These are phyloP conservation scores for Populus nigra DNA, from an alignment of 345 rosid genomes.

Conservation along the genomic window DNA sequence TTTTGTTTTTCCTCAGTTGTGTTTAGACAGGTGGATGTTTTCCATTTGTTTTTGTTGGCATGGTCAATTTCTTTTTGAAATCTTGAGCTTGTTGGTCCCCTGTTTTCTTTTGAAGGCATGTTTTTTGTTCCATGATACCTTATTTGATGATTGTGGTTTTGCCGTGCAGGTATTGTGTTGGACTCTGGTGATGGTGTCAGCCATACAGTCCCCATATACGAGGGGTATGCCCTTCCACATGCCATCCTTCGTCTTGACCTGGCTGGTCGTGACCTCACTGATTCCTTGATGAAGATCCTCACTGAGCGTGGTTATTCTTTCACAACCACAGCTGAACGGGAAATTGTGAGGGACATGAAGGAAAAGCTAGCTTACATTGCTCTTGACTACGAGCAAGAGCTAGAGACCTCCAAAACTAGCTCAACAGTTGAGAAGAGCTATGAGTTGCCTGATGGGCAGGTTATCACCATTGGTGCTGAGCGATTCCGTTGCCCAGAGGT, in stretches of 20 bases:
- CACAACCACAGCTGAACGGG: slow-evolving; percentile 96
- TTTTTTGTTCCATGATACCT: not conserved
- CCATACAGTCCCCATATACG: slow-evolving; percentile 86
- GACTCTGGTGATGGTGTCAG: slow-evolving; percentile 96
- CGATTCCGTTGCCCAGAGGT: slow-evolving; percentile 94
- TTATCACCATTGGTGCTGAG: slow-evolving; percentile 89
- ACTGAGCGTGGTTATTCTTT: slow-evolving; percentile 95
- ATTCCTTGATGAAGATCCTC: slow-evolving; percentile 74
- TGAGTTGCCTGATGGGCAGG: slow-evolving; percentile 84
- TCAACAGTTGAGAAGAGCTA: slow-evolving; percentile 85
- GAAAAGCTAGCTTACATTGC: slow-evolving; percentile 90
- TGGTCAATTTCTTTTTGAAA: not conserved
- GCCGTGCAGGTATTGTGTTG: slow-evolving; percentile 70
- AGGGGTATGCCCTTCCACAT: slow-evolving; percentile 87
- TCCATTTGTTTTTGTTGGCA: not conserved
- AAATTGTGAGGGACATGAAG: slow-evolving; percentile 94
- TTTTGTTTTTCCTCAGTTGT: not conserved
- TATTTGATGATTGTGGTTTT: not conserved
- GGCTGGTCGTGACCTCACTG: slow-evolving; percentile 94
- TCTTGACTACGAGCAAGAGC: slow-evolving; percentile 89
- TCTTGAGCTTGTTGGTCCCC: not conserved
- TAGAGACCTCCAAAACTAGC: slow-evolving; percentile 81
- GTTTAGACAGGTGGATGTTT: not conserved
- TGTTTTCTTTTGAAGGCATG: not conserved
- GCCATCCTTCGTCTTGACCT: slow-evolving; percentile 91